Evolutionary conservation across 2,329 filamentous ascomycete genomes (phyloP).

Genomic region (Verticillium klebahnii): DNA sequence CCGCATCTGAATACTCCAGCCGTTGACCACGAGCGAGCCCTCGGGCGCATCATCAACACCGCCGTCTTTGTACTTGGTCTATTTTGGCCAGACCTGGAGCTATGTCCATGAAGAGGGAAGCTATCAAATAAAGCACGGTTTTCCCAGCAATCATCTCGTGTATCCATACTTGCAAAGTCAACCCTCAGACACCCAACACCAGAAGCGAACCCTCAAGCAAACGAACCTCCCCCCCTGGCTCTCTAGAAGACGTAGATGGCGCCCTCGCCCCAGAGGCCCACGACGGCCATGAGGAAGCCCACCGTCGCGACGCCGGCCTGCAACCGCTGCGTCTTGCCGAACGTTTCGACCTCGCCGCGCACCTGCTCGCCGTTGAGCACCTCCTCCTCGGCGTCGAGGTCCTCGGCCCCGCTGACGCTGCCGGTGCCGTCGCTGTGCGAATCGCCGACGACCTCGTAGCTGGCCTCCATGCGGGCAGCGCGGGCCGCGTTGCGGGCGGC

Average conservation of each 20-base stretch:
- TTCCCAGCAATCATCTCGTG: not conserved
- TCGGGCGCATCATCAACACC: not conserved
- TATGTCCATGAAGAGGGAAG: constrained; percentile 1
- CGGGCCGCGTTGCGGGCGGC: constrained; percentile 19
- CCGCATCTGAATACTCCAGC: not conserved
- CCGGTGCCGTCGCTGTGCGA: constrained; percentile 38
- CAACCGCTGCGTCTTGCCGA: constrained; percentile 48
- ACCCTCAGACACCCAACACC: constrained; percentile 3
- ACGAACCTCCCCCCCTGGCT: not conserved
- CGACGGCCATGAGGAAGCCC: constrained; percentile 56
- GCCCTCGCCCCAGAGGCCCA: constrained; percentile 65
- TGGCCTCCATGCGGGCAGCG: constrained; percentile 55
- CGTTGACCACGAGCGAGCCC: not conserved
- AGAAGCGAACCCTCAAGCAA: not conserved
- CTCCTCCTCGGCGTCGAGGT: constrained; percentile 37
- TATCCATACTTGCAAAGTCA: not conserved
- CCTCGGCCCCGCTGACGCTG: constrained; percentile 45
- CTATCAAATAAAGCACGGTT: not conserved
- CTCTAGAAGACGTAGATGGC: constrained; percentile 15
- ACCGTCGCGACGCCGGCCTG: constrained; percentile 49
- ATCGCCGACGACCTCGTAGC: constrained; percentile 64
- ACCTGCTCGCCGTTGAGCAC: constrained; percentile 60
- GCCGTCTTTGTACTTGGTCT: not conserved
- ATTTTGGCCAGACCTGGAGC: not conserved
- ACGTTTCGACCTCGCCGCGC: constrained; percentile 49